Conservation (phyloP, 192 early-diverging fungal species). For the Piromyces sp. region DNA sequence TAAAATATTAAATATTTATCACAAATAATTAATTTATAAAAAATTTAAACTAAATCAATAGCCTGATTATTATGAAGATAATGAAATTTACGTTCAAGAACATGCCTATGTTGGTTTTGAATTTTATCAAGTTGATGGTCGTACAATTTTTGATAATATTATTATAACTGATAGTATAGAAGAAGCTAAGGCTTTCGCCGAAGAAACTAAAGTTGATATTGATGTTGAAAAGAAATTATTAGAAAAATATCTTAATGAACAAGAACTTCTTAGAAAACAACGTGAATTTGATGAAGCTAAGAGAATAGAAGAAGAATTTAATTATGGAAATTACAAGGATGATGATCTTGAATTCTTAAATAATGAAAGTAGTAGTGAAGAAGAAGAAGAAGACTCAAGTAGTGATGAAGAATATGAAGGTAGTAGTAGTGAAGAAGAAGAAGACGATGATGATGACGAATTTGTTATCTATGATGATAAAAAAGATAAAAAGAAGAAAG, state of each 20-base stretch:
- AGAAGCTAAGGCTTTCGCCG: constrained; percentile 20
- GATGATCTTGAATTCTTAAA: not conserved
- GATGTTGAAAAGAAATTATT: not conserved
- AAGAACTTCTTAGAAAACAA: not conserved
- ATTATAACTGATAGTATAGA: constrained; percentile 25
- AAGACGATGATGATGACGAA: not conserved
- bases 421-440: not conserved
- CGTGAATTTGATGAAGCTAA: not conserved
- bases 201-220: not conserved
- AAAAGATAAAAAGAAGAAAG: not conserved
- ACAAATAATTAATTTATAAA: too few relatives aligned
- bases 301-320: not conserved
- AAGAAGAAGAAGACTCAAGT: not conserved
- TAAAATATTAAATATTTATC: too few relatives aligned
- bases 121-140: constrained; percentile 28
- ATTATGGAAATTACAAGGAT: not conserved
- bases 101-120: constrained; percentile 24
- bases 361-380: not conserved
- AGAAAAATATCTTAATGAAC: not conserved
- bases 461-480: not conserved
- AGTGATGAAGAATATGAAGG: not conserved
- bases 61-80: constrained; percentile 5
- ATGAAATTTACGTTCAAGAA: constrained; percentile 10
- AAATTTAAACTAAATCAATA: not conserved
- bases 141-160: constrained; percentile 31